Evolutionary conservation across 1,139 yeast genomes (phyloP).

Genomic region (Zygoascus meyerae): DNA sequence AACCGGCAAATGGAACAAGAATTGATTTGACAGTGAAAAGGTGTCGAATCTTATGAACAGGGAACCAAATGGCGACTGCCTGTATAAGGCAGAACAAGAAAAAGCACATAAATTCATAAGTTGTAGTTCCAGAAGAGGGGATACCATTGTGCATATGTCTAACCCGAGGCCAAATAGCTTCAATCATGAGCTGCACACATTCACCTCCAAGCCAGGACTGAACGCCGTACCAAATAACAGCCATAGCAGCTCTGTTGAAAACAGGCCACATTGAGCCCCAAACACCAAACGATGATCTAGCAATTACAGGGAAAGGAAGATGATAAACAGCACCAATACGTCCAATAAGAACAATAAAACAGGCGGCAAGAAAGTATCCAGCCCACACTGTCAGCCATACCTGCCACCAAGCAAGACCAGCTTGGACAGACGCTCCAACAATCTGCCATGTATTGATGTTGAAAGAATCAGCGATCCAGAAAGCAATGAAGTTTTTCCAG

Average conservation of each 20-base stretch:
- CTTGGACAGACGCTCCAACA: slow-evolving; percentile 72
- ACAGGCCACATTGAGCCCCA: slow-evolving; percentile 37
- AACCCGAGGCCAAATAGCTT: slow-evolving; percentile 41
- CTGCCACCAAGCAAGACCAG: slow-evolving; percentile 84
- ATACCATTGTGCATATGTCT: slow-evolving; percentile 41
- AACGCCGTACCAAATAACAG: slow-evolving; percentile 79
- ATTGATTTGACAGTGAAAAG: slow-evolving; percentile 74
- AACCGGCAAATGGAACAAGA: slow-evolving; percentile 73
- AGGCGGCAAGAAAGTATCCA: slow-evolving; percentile 32
- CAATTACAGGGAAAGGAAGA: slow-evolving; percentile 37
- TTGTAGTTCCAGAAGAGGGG: slow-evolving; percentile 48
- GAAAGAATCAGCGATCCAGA: slow-evolving; percentile 85
- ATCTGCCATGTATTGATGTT: slow-evolving; percentile 89
- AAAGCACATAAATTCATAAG: slow-evolving; percentile 65
- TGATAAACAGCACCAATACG: slow-evolving; percentile 37
- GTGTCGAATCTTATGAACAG: slow-evolving; percentile 76
- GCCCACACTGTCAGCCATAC: slow-evolving; percentile 80
- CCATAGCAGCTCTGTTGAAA: slow-evolving; percentile 63
- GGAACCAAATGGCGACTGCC: slow-evolving; percentile 72
- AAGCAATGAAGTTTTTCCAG: slow-evolving; percentile 71
- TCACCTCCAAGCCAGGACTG: slow-evolving; percentile 81
- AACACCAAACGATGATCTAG: slow-evolving; percentile 36
- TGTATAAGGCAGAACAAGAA: slow-evolving; percentile 74
- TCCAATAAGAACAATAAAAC: slow-evolving; percentile 32
- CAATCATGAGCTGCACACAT: slow-evolving; percentile 55